These are phyloP conservation scores for Gyromitra esculenta DNA, from an alignment of 2,329 filamentous ascomycete species.

Conservation along the genomic window DNA sequence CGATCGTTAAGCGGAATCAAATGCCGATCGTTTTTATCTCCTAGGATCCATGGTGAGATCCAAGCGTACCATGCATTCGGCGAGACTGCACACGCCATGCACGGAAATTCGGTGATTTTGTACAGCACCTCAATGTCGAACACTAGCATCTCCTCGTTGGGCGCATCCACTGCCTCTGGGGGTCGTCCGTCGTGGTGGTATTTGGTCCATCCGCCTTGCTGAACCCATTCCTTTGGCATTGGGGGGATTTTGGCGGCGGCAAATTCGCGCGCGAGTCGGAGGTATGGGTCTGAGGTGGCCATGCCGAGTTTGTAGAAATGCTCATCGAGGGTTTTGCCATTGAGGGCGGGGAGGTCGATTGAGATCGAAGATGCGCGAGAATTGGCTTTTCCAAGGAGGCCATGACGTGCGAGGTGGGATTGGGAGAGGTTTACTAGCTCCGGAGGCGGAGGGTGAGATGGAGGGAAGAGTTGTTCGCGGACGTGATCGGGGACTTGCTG, in stretches of 20 bases:
- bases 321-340: conserved; percentile 85
- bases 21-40: conserved; percentile 73
- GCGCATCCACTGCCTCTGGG: conserved; percentile 65
- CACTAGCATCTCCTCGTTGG: conserved; percentile 75
- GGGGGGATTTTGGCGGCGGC: conserved; percentile 69
- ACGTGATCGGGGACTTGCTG: conserved; percentile 90
- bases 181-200: conserved; percentile 65
- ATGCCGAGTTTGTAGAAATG: conserved; percentile 90
- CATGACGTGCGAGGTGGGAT: conserved; percentile 84
- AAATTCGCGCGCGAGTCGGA: conserved; percentile 79
- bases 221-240: conserved; percentile 76
- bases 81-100: conserved; percentile 96
- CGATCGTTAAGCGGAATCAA: conserved; percentile 87
- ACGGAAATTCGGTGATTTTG: conserved; percentile 88
- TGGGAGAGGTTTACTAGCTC: conserved; percentile 81
- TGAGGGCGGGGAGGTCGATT: conserved; percentile 83
- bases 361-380: conserved; percentile 78
- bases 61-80: conserved; percentile 95
- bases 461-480: conserved; percentile 81
- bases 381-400: conserved; percentile 88
- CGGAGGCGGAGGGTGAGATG: conserved; percentile 68
- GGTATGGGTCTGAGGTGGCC: conserved; percentile 85
- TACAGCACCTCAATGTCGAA: conserved; percentile 98
- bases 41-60: conserved; percentile 93
- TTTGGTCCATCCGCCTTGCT: conserved; percentile 90